phyloP scores from a whole-genome alignment of 768 basidiomycete species.

The Crepidotus variabilis region DNA sequence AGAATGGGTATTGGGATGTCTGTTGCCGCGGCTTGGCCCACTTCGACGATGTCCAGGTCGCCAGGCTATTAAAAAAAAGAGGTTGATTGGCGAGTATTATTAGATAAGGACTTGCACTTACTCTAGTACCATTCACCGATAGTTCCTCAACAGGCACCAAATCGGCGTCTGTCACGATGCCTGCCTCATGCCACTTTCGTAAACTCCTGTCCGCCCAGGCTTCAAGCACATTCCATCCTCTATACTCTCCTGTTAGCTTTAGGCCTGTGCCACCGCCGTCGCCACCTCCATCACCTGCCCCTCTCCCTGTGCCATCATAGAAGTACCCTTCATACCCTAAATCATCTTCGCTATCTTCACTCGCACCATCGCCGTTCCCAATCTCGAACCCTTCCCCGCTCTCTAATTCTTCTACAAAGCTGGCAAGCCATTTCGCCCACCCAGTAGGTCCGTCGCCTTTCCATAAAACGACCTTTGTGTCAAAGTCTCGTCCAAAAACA shows the following conservation, averaged over 20 bases:
- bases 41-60: constrained; percentile 40
- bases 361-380: constrained; percentile 49
- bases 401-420: constrained; percentile 91
- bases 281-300: constrained; percentile 75
- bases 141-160: constrained; percentile 30
- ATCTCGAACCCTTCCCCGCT: constrained; percentile 85
- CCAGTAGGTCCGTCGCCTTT: constrained; percentile 86
- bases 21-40: constrained; percentile 36
- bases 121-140: background rate
- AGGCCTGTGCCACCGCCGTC: constrained; percentile 73
- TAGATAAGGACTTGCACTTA: background rate
- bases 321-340: constrained; percentile 88
- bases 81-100: constrained; percentile 13
- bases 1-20: constrained; percentile 66
- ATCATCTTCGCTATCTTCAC: constrained; percentile 77
- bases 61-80: constrained; percentile 19
- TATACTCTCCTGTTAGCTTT: constrained; percentile 79
- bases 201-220: constrained; percentile 91
- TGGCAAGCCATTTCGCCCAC: constrained; percentile 93
- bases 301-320: constrained; percentile 73
- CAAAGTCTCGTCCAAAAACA: constrained; percentile 98
- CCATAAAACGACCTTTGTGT: constrained; percentile 95
- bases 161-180: constrained; percentile 55
- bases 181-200: constrained; percentile 80
- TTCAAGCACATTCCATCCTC: constrained; percentile 90